Percentiles rank a stretch among this genome's conserved stretches.
Conservation (phyloP, 768 basidiomycete genomes). For the Trametes maxima region DNA sequence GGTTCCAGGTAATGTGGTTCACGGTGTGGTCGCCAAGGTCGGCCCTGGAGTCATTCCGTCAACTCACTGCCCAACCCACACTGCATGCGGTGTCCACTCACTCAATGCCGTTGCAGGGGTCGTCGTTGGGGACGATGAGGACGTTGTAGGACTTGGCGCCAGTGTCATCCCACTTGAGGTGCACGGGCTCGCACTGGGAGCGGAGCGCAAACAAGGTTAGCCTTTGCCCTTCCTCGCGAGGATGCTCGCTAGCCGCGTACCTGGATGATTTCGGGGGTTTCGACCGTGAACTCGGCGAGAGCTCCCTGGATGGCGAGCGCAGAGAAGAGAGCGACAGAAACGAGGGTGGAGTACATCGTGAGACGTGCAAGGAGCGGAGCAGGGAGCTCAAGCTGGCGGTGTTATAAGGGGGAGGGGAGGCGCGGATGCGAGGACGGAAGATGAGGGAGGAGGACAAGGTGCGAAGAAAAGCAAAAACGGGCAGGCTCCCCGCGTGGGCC, state of each 20-base stretch:
- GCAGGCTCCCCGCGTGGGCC: constrained; percentile 17
- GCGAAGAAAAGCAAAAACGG: constrained; percentile 22
- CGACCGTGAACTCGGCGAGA: constrained; percentile 55
- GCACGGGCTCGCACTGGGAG: constrained; percentile 52
- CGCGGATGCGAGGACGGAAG: constrained; percentile 30
- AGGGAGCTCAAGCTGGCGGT: constrained; percentile 30
- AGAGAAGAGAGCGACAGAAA: constrained; percentile 71
- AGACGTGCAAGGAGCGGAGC: constrained; percentile 30
- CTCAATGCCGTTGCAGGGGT: constrained; percentile 64
- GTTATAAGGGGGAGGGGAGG: constrained; percentile 26
- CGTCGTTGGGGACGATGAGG: constrained; percentile 50
- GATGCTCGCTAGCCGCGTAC: constrained; percentile 36
- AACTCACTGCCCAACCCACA: neutral
- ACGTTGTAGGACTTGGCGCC: constrained; percentile 56
- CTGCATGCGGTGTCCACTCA: constrained; percentile 37
- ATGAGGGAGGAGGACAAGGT: constrained; percentile 31
- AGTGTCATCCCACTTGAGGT: constrained; percentile 54
- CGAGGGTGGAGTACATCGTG: constrained; percentile 79
- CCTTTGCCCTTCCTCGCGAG: neutral
- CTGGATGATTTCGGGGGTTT: constrained; percentile 51
- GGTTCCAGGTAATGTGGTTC: constrained; percentile 48
- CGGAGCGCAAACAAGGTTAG: constrained; percentile 7
- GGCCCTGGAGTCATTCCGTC: constrained; percentile 39
- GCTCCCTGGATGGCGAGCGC: constrained; percentile 53
- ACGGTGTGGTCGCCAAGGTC: constrained; percentile 56